Conservation (phyloP, 2,329 filamentous ascomycete genomes). For the Alternaria tenuissima region DNA sequence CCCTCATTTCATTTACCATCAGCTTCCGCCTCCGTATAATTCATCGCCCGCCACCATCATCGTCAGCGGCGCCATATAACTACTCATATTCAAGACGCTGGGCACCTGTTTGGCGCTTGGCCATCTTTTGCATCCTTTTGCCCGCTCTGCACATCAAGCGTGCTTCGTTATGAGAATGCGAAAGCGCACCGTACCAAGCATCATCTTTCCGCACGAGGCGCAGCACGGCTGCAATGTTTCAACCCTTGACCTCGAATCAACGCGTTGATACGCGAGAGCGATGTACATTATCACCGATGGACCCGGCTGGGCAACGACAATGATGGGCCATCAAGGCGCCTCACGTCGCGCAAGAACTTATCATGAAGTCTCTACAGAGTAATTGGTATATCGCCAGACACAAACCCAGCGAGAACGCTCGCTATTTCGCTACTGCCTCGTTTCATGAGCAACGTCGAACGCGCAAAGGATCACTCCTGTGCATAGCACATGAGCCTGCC, state of each 20-base stretch:
- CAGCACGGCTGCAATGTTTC: conserved; percentile 1
- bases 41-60: not conserved
- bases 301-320: conserved; percentile 9
- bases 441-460: not conserved
- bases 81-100: not conserved
- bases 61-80: not conserved
- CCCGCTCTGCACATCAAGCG: conserved; percentile 8
- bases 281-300: conserved; percentile 1
- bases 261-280: not conserved
- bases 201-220: not conserved
- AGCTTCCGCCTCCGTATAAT: not conserved
- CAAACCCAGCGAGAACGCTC: not conserved
- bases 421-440: not conserved
- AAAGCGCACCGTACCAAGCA: conserved; percentile 6
- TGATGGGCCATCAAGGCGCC: not conserved
- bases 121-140: conserved; percentile 6
- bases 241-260: not conserved
- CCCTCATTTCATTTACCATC: not conserved
- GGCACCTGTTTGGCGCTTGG: conserved; percentile 2
- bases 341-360: not conserved
- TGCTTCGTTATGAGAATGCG: conserved; percentile 2
- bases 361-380: not conserved
- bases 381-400: not conserved
- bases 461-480: not conserved
- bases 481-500: not conserved